phyloP scores from a whole-genome alignment of 1,284 basidiomycete species.

The Neolentinus lepideus region DNA sequence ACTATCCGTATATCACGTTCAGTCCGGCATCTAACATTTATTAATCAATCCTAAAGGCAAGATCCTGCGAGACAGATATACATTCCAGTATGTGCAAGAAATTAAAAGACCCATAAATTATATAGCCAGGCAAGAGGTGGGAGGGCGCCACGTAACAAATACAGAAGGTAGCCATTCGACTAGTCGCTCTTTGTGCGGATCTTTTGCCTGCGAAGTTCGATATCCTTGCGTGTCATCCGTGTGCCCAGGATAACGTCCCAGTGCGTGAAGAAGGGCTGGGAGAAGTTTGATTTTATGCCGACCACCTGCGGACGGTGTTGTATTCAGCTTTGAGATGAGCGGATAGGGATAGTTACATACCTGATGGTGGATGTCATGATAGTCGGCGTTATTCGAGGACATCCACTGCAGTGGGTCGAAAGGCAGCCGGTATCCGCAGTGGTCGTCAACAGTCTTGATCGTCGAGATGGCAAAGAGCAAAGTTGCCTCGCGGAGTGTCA shows the following conservation, averaged over 20 bases:
- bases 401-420: constrained; percentile 87
- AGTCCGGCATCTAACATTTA: too few relatives aligned
- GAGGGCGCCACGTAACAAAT: neutral
- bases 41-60: neutral
- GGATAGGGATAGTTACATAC: constrained; percentile 36
- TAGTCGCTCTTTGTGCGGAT: neutral
- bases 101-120: neutral
- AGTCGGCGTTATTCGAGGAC: constrained; percentile 93
- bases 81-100: neutral
- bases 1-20: neutral
- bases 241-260: constrained; percentile 82
- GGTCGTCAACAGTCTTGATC: constrained; percentile 96
- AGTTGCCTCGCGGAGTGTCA: constrained; percentile 82
- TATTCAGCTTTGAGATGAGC: too few relatives aligned
- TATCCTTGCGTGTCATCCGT: constrained; percentile 68
- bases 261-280: constrained; percentile 90
- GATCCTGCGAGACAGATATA: neutral
- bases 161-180: neutral
- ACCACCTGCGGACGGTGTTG: constrained; percentile 43
- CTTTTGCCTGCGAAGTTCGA: constrained; percentile 37
- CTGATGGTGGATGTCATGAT: constrained; percentile 98
- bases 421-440: constrained; percentile 88
- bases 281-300: constrained; percentile 95
- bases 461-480: constrained; percentile 82
- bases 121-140: neutral